A percentile compares a stretch with the other conserved stretches of the same genome.
Conservation (phyloP, 202 grass and related monocot genomes). For the Sporobolus alterniflorus region DNA sequence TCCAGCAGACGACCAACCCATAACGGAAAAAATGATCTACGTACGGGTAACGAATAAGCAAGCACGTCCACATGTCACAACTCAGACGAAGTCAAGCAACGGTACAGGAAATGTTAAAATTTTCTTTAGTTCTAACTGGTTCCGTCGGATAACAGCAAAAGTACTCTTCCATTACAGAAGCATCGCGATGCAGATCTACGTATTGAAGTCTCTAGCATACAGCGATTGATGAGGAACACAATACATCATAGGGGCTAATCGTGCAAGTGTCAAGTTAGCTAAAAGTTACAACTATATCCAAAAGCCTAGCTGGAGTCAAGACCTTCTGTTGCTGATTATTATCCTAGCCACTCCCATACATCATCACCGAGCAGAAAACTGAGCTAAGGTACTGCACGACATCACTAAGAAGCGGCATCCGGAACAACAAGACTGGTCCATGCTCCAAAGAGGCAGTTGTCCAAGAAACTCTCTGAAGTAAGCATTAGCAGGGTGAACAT, state of each 20-base stretch:
- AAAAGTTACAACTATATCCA: conserved; percentile 55
- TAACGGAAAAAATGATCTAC: not conserved
- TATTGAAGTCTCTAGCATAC: conserved; percentile 28
- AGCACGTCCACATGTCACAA: not conserved
- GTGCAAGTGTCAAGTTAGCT: conserved; percentile 46
- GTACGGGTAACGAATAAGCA: no score
- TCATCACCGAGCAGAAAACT: conserved; percentile 9
- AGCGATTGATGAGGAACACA: conserved; percentile 1
- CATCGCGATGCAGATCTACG: conserved; percentile 31
- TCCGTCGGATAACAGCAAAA: conserved; percentile 32
- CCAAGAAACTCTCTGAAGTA: conserved; percentile 35
- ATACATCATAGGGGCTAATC: conserved; percentile 29
- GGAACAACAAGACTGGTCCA: conserved; percentile 42
- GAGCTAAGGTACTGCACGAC: conserved; percentile 42
- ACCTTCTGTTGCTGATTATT: conserved; percentile 26
- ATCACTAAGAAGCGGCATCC: conserved; percentile 35
- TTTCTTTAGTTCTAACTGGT: conserved; percentile 33
- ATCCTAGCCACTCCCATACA: conserved; percentile 32
- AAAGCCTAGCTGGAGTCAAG: conserved; percentile 34
- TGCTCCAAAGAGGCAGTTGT: conserved; percentile 44
- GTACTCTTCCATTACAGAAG: conserved; percentile 33
- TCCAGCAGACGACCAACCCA: not conserved
- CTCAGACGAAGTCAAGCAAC: not conserved
- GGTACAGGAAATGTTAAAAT: not conserved
- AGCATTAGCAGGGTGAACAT: conserved; percentile 39